phyloP scores from a whole-genome alignment of 768 basidiomycete species.

The Cystofilobasidium ferigula region DNA sequence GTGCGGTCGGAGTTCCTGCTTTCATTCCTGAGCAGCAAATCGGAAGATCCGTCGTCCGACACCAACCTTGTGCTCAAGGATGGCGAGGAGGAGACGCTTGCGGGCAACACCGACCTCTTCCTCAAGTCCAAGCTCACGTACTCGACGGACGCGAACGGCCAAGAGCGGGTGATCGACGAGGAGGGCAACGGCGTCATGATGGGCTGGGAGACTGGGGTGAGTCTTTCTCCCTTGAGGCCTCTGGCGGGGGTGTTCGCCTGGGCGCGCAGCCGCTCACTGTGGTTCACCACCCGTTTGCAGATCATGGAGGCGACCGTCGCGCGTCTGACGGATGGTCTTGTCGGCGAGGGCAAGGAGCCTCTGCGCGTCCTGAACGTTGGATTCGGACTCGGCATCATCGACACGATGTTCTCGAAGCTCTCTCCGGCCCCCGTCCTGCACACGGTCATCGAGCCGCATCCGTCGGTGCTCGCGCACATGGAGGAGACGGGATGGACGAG shows the following conservation, averaged over 20 bases:
- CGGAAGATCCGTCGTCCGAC: slow-evolving; percentile 49
- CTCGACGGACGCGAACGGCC: slow-evolving; percentile 57
- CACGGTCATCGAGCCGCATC: slow-evolving; percentile 88
- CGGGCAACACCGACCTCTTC: slow-evolving; percentile 46
- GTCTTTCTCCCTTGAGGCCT: background rate
- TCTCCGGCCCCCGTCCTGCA: slow-evolving; percentile 55
- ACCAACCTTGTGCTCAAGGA: slow-evolving; percentile 32
- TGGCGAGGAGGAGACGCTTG: slow-evolving; percentile 34
- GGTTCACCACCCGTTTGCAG: slow-evolving; percentile 29
- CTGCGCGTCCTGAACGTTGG: slow-evolving; percentile 78
- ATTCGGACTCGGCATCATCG: slow-evolving; percentile 89
- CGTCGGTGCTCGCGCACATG: slow-evolving; percentile 78
- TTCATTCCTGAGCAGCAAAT: slow-evolving; percentile 37
- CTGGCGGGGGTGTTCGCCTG: background rate
- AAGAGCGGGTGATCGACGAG: slow-evolving; percentile 66
- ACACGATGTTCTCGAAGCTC: slow-evolving; percentile 62
- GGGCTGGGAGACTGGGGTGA: slow-evolving; percentile 69
- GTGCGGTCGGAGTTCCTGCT: slow-evolving; percentile 78
- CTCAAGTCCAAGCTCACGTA: slow-evolving; percentile 60
- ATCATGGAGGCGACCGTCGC: slow-evolving; percentile 62
- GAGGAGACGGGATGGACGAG: slow-evolving; percentile 60
- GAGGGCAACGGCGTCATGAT: slow-evolving; percentile 98
- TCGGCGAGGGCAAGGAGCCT: slow-evolving; percentile 38
- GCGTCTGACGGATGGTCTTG: slow-evolving; percentile 50
- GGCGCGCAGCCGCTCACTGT: background rate